phyloP scores from a whole-genome alignment of 148 eudicot species.

The Talinum fruticosum region DNA sequence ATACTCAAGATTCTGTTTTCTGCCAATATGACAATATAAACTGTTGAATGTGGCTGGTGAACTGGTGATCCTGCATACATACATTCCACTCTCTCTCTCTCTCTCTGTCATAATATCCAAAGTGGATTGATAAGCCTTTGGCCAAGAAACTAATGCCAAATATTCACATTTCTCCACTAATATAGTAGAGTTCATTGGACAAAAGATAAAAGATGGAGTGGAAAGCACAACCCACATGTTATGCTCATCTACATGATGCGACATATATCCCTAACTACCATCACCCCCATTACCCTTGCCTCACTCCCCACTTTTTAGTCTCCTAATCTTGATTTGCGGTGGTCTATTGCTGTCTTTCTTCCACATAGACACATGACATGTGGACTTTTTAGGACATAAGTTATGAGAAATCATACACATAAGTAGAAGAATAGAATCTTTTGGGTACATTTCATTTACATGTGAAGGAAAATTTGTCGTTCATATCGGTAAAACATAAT shows the following conservation, averaged over 20 bases:
- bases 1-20: no score
- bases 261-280: not conserved
- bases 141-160: not conserved
- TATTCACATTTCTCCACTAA: not conserved
- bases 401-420: not conserved
- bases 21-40: not conserved
- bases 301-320: no score
- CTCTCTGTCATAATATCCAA: no score
- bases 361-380: not conserved
- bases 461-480: not conserved
- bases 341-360: no score
- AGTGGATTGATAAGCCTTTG: not conserved
- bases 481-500: no score
- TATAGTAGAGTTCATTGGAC: not conserved
- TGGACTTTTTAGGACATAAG: not conserved
- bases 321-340: no score
- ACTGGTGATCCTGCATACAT: not conserved
- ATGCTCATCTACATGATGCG: slow-evolving; percentile 7
- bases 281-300: no score
- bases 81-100: no score
- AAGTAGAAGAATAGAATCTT: not conserved
- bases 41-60: not conserved
- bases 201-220: not conserved
- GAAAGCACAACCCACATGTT: slow-evolving; percentile 3
- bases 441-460: no score